Base-by-base conservation (phyloP, 108 stramenopile genomes). In the Cylindrotheca fusiformis region DNA sequence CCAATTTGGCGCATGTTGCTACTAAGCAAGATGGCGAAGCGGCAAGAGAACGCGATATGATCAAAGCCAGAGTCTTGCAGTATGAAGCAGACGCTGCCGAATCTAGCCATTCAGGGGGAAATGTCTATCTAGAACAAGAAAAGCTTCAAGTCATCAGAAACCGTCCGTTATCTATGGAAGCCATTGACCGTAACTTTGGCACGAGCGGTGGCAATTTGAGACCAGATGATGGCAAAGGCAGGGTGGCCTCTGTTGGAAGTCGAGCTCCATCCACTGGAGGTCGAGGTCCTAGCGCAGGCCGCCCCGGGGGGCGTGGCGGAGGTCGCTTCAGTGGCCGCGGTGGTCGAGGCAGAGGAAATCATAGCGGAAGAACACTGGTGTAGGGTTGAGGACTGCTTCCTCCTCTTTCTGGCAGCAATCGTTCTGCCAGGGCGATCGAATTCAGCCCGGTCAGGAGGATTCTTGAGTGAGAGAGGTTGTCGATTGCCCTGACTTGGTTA, bases 41-140 rank as follows among this genome's bases (percentile, higher is more conserved):
- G 3, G 86, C 84, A 8, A 72, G 78, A 61, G 94, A 95, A 64
- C 84, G 83, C n/a, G 87, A 95, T 46, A 49, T 83, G 63, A 77
- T 95, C 64, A 95, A 95, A 67, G 80, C 78, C 4, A 76, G 84
- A 26, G 90, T 95, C 29, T 36, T 95, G 29, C 88, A 87, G 60
- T 95, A 95, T 50, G 89, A 90, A 36, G 88, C 88, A 17, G 93
- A 91, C 55, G 83, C 85, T 57, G 84, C 87, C n/a, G 84, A 80
- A 52, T 62, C 80, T 6, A 65, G 69, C 10, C 49, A 54, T 17
- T 47, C 79, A 29, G 79, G 85, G 23, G 88, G 92, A 4, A 91
- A 92, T 69, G 81, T 95, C 4, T 95, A 95, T 68, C 79, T 95
- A 48, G 88, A 91, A 52, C 84, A 91, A 68, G 75, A 74, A 3